These are phyloP conservation scores for Serendipita sp. DNA, from an alignment of 768 basidiomycete species.

Conservation along the genomic window DNA sequence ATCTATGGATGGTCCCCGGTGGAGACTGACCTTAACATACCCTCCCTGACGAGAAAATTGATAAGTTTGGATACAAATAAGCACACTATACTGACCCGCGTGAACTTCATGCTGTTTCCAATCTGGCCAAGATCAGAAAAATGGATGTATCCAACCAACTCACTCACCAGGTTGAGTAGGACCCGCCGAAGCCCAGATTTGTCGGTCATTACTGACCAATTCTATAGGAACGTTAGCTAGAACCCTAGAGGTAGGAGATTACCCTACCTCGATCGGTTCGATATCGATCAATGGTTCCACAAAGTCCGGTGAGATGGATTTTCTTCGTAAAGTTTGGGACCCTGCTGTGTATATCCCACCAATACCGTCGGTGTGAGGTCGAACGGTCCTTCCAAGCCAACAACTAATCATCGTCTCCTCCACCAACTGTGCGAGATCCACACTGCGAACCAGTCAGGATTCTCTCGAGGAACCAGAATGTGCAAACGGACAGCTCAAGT, in stretches of 20 bases:
- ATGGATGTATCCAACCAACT: background rate
- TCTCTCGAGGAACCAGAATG: too few relatives aligned
- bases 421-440: background rate
- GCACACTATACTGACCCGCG: background rate
- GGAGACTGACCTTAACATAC: constrained; percentile 70
- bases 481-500: background rate
- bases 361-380: background rate
- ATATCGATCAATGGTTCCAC: background rate
- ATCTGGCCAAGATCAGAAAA: background rate
- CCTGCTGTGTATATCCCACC: background rate
- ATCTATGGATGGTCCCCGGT: constrained; percentile 15
- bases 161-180: background rate
- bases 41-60: constrained; percentile 26
- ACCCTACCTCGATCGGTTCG: background rate
- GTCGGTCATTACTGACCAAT: background rate
- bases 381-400: background rate
- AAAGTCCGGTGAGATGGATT: background rate
- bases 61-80: background rate
- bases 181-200: background rate
- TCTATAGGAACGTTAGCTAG: background rate
- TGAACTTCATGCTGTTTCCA: background rate
- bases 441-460: background rate
- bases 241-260: too few relatives aligned
- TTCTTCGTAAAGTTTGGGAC: background rate
- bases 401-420: background rate